A percentile compares a stretch with the other conserved stretches of the same genome.
Evolutionary conservation across 345 rosid species (phyloP).

Genomic region (Eucalyptus tenuipes): DNA sequence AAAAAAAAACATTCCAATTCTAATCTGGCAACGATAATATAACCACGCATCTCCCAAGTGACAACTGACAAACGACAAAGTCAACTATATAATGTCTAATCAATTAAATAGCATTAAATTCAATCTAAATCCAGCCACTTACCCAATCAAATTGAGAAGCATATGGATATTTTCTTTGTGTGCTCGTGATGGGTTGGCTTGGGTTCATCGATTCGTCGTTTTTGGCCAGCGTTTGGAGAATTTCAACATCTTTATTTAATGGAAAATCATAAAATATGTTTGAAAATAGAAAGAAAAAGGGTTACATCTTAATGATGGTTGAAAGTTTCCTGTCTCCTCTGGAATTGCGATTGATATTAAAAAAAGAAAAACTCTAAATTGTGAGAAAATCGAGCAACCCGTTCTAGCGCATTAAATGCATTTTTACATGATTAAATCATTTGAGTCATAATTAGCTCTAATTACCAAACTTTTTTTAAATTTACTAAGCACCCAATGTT

Average conservation of each 20-base stretch:
- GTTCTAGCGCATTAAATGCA: not conserved
- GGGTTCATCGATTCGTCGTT: not conserved
- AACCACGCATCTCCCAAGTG: not conserved
- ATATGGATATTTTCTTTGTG: not conserved
- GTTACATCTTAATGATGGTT: not conserved
- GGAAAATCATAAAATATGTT: not conserved
- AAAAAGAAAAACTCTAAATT: not conserved
- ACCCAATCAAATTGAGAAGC: not conserved
- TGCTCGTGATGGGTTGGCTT: not conserved
- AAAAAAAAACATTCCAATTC: not conserved
- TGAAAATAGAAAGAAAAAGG: not conserved
- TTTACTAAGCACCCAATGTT: not conserved
- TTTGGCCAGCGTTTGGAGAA: not conserved
- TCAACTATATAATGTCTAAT: not conserved
- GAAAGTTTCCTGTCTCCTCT: not conserved
- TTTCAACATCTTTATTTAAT: not conserved
- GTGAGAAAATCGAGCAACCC: not conserved
- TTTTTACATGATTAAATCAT: not conserved
- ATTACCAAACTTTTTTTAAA: not conserved
- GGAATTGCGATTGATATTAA: not conserved
- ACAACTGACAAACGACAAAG: not conserved
- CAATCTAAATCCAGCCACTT: not conserved
- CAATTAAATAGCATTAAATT: not conserved
- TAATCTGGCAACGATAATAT: not conserved
- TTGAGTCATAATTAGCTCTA: not conserved